phyloP scores from a whole-genome alignment of 1,284 basidiomycete species.

The Fistulinella cinereoalba region DNA sequence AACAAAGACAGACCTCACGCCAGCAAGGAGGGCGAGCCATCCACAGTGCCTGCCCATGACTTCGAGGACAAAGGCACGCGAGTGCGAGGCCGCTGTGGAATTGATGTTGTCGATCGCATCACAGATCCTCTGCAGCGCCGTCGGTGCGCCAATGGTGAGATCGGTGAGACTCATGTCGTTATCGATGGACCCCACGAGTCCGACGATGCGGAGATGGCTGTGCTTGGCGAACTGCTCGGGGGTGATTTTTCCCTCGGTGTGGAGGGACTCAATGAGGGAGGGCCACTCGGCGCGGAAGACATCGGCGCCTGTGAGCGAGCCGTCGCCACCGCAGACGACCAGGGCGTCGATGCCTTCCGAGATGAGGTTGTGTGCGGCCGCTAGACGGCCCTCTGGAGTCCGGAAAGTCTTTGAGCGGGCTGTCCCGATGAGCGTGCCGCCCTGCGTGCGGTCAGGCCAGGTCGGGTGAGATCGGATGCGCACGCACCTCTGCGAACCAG shows the following conservation, averaged over 20 bases:
- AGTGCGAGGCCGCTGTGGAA: constrained; percentile 94
- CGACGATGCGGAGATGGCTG: constrained; percentile 91
- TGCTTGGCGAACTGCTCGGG: constrained; percentile 70
- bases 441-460: constrained; percentile 44
- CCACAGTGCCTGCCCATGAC: constrained; percentile 99
- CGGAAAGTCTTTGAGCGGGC: constrained; percentile 90
- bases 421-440: constrained; percentile 95
- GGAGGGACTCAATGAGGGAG: constrained; percentile 69
- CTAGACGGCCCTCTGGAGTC: constrained; percentile 80
- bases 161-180: constrained; percentile 99
- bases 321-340: constrained; percentile 96
- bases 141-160: constrained; percentile 94
- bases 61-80: constrained; percentile 96
- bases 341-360: constrained; percentile 96
- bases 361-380: constrained; percentile 89
- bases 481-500: constrained; percentile 83
- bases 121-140: constrained; percentile 94
- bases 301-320: constrained; percentile 94
- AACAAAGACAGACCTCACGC: constrained; percentile 63
- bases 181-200: constrained; percentile 97
- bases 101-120: constrained; percentile 98
- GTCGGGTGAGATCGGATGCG: neutral
- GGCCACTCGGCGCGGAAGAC: constrained; percentile 95
- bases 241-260: constrained; percentile 70
- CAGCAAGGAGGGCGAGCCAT: constrained; percentile 93